phyloP scores from a whole-genome alignment of 2,329 filamentous ascomycete species.

The Colletotrichum agaves region DNA sequence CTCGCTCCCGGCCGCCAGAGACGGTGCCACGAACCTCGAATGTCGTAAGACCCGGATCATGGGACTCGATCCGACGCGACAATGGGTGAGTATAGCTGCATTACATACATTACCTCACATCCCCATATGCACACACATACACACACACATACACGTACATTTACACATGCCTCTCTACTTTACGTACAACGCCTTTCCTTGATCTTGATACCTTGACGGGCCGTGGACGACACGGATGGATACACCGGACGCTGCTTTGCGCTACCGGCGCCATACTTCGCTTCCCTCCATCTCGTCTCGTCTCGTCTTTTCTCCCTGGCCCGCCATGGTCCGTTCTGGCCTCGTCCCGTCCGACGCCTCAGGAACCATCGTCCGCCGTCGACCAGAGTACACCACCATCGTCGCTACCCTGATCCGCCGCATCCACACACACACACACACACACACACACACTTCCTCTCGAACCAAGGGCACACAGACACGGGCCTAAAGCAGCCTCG shows the following conservation, averaged over 20 bases:
- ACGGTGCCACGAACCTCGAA: constrained; percentile 32
- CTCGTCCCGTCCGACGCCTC: constrained; percentile 12
- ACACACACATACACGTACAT: not conserved
- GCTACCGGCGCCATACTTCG: constrained; percentile 5
- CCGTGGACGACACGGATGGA: not conserved
- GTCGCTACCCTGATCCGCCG: constrained; percentile 20
- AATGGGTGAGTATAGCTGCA: constrained; percentile 47
- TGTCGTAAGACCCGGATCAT: constrained; percentile 45
- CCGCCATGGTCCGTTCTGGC: constrained; percentile 25
- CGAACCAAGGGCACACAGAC: constrained; percentile 26
- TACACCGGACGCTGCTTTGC: not conserved
- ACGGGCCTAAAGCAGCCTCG: constrained; percentile 14
- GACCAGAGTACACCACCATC: constrained; percentile 2
- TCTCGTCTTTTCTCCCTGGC: constrained; percentile 19
- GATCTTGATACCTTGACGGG: constrained; percentile 1
- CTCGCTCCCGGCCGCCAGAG: constrained; percentile 8
- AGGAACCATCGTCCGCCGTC: constrained; percentile 5
- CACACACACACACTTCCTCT: constrained; percentile 10
- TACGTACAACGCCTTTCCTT: constrained; percentile 2
- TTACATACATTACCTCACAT: constrained; percentile 10
- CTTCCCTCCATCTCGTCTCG: constrained; percentile 23
- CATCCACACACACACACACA: constrained; percentile 23
- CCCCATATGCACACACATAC: not conserved
- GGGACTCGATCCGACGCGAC: constrained; percentile 47
- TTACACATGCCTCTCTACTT: not conserved